phyloP scores from a whole-genome alignment of 805 yeast species.

The Millerozyma acaciae region DNA sequence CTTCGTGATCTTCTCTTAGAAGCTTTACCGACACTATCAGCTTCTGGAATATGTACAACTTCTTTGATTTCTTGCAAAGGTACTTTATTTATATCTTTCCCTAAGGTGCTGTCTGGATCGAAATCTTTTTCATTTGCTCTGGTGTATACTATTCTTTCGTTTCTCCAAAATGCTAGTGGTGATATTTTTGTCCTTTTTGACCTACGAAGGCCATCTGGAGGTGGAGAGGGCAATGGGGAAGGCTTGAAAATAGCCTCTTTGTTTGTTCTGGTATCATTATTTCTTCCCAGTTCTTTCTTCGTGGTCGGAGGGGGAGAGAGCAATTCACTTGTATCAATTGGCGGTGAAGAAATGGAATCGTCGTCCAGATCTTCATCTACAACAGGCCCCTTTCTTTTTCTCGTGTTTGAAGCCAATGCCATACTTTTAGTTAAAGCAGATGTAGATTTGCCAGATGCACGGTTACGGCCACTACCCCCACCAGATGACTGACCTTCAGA shows the following conservation, averaged over 20 bases:
- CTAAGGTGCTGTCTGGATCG: conserved; percentile 42
- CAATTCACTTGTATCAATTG: conserved; percentile 6
- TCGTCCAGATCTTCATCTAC: conserved; percentile 11
- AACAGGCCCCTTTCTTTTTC: conserved; percentile 7
- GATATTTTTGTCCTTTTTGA: conserved; percentile 63
- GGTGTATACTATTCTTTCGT: conserved; percentile 65
- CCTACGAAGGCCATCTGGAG: conserved; percentile 51
- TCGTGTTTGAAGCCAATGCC: conserved; percentile 23
- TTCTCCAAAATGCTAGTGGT: conserved; percentile 82
- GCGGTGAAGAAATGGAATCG: conserved; percentile 6
- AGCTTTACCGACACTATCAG: conserved; percentile 2
- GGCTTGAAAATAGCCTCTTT: conserved; percentile 15
- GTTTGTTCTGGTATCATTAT: neutral
- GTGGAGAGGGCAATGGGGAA: conserved; percentile 41
- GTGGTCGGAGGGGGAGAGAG: conserved; percentile 8
- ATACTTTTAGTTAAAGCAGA: conserved; percentile 28
- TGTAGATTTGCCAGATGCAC: conserved; percentile 5
- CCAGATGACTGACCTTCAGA: neutral
- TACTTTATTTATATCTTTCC: conserved; percentile 30
- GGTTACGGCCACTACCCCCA: neutral
- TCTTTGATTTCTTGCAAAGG: conserved; percentile 56
- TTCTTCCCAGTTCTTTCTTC: conserved; percentile 4
- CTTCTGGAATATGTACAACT: conserved; percentile 50
- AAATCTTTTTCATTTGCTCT: conserved; percentile 27
- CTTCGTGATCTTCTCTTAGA: conserved; percentile 16